Percentiles rank a stretch among this genome's conserved stretches.
Conservation (phyloP, 139 green algal genomes). For the Protoeuglena noctilucae region DNA sequence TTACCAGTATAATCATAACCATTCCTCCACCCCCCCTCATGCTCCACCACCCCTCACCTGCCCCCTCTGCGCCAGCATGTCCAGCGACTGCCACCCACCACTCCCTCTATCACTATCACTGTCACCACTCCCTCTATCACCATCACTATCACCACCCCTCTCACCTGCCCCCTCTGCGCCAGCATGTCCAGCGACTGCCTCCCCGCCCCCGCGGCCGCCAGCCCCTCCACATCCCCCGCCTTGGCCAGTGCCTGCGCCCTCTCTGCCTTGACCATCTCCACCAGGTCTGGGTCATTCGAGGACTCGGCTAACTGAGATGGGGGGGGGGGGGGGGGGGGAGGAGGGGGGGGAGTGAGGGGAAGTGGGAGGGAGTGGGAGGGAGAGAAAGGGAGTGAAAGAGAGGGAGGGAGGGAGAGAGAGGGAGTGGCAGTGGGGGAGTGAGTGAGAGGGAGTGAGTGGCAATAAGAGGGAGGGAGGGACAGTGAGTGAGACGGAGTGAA, state of each 20-base stretch:
- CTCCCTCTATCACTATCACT: background rate
- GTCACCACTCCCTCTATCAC: background rate
- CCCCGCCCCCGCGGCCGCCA: conserved; percentile 20
- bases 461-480: too few species aligned
- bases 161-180: conserved; percentile 5
- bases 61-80: background rate
- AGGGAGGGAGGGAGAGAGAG: too few species aligned
- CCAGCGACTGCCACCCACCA: background rate
- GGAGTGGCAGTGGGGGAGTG: too few species aligned
- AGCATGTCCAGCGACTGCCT: conserved; percentile 39
- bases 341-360: too few species aligned
- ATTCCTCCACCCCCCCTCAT: background rate
- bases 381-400: too few species aligned
- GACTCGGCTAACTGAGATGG: too few species aligned
- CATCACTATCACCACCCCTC: background rate
- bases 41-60: background rate
- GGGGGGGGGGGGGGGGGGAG: too few species aligned
- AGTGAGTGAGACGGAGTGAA: too few species aligned
- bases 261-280: conserved; percentile 40
- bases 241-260: conserved; percentile 31
- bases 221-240: conserved; percentile 26
- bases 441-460: too few species aligned
- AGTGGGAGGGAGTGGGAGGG: too few species aligned
- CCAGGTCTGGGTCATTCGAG: conserved; percentile 35
- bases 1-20: background rate